Conservation (phyloP, 768 basidiomycete genomes). For the Pulveroboletus sp. region DNA sequence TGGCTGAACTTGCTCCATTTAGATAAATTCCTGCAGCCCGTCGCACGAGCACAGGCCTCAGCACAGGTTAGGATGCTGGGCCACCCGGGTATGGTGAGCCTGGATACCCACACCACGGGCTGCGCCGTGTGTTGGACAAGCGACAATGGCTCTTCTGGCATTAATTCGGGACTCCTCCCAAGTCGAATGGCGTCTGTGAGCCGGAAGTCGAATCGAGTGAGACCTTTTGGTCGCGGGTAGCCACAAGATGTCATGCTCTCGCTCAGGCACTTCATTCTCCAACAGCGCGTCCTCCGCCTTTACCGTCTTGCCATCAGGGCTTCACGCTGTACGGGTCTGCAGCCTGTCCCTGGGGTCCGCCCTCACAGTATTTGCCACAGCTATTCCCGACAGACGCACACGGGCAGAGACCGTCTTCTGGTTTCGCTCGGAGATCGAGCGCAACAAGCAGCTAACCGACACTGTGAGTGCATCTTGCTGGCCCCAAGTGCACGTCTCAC, state of each 20-base stretch:
- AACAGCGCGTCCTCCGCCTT: conserved; percentile 52
- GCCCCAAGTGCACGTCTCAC: conserved; percentile 9
- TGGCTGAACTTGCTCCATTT: no score
- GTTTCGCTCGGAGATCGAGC: conserved; percentile 71
- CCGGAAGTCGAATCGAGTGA: no score
- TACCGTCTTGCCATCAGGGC: conserved; percentile 69
- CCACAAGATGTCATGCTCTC: conserved; percentile 29
- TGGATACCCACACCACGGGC: no score
- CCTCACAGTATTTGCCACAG: conserved; percentile 33
- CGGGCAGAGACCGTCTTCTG: conserved; percentile 65
- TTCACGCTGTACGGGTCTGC: conserved; percentile 50
- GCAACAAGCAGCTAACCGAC: conserved; percentile 53
- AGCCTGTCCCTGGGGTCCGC: not conserved
- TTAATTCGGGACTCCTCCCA: no score
- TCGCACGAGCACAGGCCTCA: no score
- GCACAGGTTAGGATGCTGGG: no score
- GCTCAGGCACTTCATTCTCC: conserved; percentile 72
- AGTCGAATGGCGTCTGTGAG: no score
- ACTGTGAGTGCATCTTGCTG: conserved; percentile 36
- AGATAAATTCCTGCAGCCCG: no score
- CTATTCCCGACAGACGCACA: conserved; percentile 54
- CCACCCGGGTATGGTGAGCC: no score
- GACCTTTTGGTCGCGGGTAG: no score
- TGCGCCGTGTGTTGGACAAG: no score
- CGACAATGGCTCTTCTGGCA: no score